Evolutionary conservation across 73 alveolate genomes (phyloP).

Genomic region (Durusdinium trenchii): DNA sequence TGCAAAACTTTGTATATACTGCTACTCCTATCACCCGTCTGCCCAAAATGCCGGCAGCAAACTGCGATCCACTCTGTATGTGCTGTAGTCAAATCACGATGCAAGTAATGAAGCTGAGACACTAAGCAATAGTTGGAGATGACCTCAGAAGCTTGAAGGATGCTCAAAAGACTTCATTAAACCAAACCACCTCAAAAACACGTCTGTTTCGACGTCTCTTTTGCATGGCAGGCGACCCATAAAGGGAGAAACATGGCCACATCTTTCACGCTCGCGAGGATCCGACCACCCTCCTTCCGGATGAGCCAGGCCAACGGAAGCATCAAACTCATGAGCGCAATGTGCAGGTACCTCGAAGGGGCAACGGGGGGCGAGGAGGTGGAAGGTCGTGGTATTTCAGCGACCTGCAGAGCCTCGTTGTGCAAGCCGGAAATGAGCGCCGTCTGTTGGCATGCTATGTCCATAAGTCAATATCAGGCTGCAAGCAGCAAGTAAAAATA

Average conservation of each 20-base stretch:
- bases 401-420: too few relatives aligned
- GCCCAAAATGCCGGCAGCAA: too few relatives aligned
- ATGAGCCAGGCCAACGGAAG: conserved; percentile 58
- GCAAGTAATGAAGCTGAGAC: background rate
- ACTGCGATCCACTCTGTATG: too few relatives aligned
- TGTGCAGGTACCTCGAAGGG: conserved; percentile 88
- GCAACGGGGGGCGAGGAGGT: too few relatives aligned
- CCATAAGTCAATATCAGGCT: too few relatives aligned
- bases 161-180: background rate
- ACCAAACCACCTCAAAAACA: background rate
- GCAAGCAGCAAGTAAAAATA: too few relatives aligned
- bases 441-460: too few relatives aligned
- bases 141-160: conserved; percentile 12
- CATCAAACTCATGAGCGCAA: conserved; percentile 64
- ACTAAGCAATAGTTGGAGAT: conserved; percentile 77
- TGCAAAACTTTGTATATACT: too few relatives aligned
- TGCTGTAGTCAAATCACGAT: too few relatives aligned
- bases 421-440: too few relatives aligned
- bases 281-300: conserved; percentile 6
- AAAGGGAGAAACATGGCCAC: conserved; percentile 76
- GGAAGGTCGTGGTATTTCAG: too few relatives aligned
- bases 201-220: background rate
- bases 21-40: too few relatives aligned
- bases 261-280: conserved; percentile 36
- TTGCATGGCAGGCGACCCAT: conserved; percentile 21